Conservation (phyloP, 1,284 basidiomycete genomes). For the Blastosporella zonata region DNA sequence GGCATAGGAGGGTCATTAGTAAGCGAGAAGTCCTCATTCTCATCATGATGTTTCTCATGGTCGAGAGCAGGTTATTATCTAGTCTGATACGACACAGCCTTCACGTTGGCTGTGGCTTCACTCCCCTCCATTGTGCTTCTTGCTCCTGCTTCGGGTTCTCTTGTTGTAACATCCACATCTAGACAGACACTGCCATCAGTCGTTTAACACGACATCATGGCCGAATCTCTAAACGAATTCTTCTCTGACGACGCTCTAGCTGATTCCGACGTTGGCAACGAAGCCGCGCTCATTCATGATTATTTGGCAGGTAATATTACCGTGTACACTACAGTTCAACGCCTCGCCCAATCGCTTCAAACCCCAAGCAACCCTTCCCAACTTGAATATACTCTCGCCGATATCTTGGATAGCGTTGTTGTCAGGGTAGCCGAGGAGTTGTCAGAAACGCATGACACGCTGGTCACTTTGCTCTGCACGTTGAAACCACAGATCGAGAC, state of each 20-base stretch:
- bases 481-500: background rate
- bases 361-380: background rate
- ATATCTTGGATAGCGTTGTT: background rate
- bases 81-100: background rate
- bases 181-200: background rate
- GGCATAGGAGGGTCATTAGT: too few species aligned
- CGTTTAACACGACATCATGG: background rate
- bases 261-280: background rate
- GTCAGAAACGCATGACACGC: background rate
- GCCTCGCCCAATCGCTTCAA: background rate
- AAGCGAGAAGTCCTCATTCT: too few species aligned
- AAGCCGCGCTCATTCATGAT: background rate
- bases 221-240: background rate
- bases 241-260: background rate
- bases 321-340: background rate
- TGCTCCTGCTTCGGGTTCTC: too few species aligned
- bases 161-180: background rate
- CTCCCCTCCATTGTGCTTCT: background rate
- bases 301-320: background rate
- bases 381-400: background rate
- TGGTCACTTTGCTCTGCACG: background rate
- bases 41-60: too few species aligned
- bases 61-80: too few species aligned
- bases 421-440: background rate
- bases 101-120: background rate